Percentiles rank a stretch among this genome's conserved stretches.
Evolutionary conservation across 495 filamentous ascomycete genomes (phyloP).

Genomic region (Podospora sp.): DNA sequence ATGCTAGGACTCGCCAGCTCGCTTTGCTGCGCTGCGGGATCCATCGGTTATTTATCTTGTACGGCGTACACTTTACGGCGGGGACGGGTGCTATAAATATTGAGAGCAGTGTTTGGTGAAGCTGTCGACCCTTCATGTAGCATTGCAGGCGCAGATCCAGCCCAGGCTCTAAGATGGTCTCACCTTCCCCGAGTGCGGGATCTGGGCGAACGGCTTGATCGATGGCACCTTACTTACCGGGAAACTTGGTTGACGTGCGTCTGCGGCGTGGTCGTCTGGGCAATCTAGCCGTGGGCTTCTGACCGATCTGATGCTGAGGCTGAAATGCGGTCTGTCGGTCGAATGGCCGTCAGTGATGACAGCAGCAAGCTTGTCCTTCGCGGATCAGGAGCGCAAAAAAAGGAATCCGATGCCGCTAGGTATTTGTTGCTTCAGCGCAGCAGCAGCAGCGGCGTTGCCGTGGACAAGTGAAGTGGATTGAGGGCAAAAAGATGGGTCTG

Average conservation of each 20-base stretch:
- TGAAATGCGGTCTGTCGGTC: not conserved
- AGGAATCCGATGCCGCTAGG: no score
- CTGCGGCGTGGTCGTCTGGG: not conserved
- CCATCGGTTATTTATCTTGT: not conserved
- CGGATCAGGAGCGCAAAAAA: no score
- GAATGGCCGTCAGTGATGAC: no score
- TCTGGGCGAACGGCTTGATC: not conserved
- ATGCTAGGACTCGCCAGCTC: not conserved
- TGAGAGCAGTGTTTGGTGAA: not conserved
- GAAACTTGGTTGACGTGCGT: not conserved
- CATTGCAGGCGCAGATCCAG: not conserved
- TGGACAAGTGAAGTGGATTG: not conserved
- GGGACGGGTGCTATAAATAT: not conserved
- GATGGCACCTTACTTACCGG: not conserved
- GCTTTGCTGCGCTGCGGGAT: not conserved
- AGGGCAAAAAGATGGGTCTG: not conserved
- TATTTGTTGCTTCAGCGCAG: no score
- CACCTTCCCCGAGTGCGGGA: not conserved
- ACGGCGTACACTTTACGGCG: not conserved
- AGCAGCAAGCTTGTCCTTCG: no score
- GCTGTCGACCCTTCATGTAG: not conserved
- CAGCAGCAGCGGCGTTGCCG: no score
- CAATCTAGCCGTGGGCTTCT: not conserved
- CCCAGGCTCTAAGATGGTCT: not conserved
- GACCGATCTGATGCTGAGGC: not conserved